Evolutionary conservation across 352 stramenopile genomes (phyloP).

Genomic region (Globisporangium abappressorium): DNA sequence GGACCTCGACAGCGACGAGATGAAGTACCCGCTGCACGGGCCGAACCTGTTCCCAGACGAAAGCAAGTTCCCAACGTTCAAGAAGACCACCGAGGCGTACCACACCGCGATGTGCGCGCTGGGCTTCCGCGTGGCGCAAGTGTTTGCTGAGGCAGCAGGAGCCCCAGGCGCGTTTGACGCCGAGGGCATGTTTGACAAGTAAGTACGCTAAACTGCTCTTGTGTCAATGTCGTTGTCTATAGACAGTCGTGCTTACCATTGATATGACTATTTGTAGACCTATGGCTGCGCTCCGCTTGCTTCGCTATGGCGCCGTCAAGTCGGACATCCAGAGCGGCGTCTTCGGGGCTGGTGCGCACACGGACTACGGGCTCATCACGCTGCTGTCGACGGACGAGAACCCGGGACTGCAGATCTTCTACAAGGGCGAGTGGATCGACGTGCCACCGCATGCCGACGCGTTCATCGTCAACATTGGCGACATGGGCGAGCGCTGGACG

Average conservation of each 20-base stretch:
- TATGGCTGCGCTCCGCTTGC: conserved; percentile 77
- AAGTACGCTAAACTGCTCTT: background rate
- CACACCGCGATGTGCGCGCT: conserved; percentile 47
- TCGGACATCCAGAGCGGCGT: conserved; percentile 59
- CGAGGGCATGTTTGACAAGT: conserved; percentile 62
- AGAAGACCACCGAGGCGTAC: conserved; percentile 50
- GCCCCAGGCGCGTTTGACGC: conserved; percentile 43
- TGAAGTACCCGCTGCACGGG: conserved; percentile 57
- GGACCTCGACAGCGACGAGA: conserved; percentile 46
- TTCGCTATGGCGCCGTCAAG: conserved; percentile 69
- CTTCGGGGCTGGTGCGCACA: conserved; percentile 76
- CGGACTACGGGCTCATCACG: conserved; percentile 70
- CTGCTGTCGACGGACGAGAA: conserved; percentile 62
- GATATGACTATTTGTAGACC: conserved; percentile 22
- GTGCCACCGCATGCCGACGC: conserved; percentile 51
- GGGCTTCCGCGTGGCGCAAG: conserved; percentile 43
- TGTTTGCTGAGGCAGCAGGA: conserved; percentile 59
- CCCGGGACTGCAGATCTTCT: conserved; percentile 55
- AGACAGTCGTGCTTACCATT: background rate
- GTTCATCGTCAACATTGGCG: conserved; percentile 73
- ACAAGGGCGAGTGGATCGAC: conserved; percentile 54
- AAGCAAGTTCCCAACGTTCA: conserved; percentile 40
- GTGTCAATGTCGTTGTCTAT: background rate
- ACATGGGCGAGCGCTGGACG: conserved; percentile 74
- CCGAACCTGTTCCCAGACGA: conserved; percentile 61